Evolutionary conservation across 352 stramenopile genomes (phyloP), one percentile per base, ranked within the genome.

Genomic region (Aphanomyces astaci): DNA sequence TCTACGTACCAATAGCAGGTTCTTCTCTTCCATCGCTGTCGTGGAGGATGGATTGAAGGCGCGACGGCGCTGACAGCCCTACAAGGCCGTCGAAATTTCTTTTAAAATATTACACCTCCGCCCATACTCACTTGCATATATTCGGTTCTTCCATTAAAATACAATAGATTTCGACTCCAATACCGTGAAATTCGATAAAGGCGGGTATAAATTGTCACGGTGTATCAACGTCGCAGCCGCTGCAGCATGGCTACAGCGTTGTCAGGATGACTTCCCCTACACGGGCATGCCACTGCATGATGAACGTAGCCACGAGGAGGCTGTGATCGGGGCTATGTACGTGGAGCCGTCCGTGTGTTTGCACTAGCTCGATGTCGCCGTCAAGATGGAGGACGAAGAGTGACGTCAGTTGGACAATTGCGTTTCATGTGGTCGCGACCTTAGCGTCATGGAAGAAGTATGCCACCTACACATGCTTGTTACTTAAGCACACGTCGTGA

Each of bases 21-120:
- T 68, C 62, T 68, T 68, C 62, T 68, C 62, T 56, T 68, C 62
- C 28, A 52, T 62, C 54, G 27, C 48, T 25, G 36, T 43, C 36
- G 36, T 43, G 7, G 36, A 7, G 36, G 36, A 43, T 15, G 36
- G 36, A 43, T 15, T n/a, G 13, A 9, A 9, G 45, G 9, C 4
- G 13, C 22, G 45, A 19, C 45, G 45, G 13, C 45, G 22, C 13
- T 53, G 45, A 46, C 13, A 53, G 45, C 45, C 45, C 45, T 53
- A n/a, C n/a, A n/a, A n/a, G n/a, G n/a, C 45, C 45, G 22, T 25
- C 13, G n/a, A n/a, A 53, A 9, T 36, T 19, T 4, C 32, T 33
- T 59, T 59, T 59, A 32, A 59, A 59, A 33, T 17, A 30, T 33
- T n/a, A 19, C 9, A 9, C 13, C 13, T 9, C 9, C 9, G 22